phyloP scores from a whole-genome alignment of 495 filamentous ascomycete genomes.

The Coniosporium apollinis region DNA sequence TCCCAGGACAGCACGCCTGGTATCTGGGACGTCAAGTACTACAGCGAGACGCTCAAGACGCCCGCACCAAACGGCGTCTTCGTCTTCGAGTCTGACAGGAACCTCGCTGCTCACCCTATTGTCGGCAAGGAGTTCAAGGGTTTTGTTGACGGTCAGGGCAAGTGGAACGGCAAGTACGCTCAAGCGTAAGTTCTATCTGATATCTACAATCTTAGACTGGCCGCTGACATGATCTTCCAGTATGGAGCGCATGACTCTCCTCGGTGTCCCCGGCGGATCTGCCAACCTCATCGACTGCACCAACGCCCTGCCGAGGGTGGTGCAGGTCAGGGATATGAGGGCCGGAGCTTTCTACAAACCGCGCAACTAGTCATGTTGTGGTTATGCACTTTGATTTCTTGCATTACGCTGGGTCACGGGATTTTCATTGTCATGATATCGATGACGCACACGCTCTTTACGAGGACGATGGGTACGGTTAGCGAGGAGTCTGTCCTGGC shows the following conservation, averaged over 20 bases:
- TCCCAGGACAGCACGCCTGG: slow-evolving; percentile 17
- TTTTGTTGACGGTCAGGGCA: slow-evolving; percentile 20
- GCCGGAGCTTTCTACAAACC: not conserved
- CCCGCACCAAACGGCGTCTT: slow-evolving; percentile 3
- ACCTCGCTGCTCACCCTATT: slow-evolving; percentile 3
- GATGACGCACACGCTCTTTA: no score
- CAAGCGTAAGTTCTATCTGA: not conserved
- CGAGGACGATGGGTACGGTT: no score
- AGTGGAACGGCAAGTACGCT: slow-evolving; percentile 15
- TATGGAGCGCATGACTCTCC: slow-evolving; percentile 8
- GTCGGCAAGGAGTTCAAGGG: slow-evolving; percentile 18
- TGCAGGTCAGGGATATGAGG: not conserved
- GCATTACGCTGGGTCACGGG: no score
- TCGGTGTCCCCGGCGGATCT: slow-evolving; percentile 6
- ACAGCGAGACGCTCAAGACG: slow-evolving; percentile 11
- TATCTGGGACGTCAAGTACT: slow-evolving; percentile 20
- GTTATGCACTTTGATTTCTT: no score
- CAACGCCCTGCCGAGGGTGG: slow-evolving; percentile 7
- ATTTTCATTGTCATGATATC: no score
- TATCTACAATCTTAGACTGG: not conserved
- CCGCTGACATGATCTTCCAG: not conserved
- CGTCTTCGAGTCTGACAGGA: slow-evolving; percentile 10
- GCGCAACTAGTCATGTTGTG: no score
- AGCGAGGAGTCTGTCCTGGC: no score
- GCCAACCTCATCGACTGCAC: slow-evolving; percentile 10